Evolutionary conservation across 2,329 filamentous ascomycete species (phyloP), one percentile per base, ranked within the genome.

Genomic region (Cytospora schulzeri): DNA sequence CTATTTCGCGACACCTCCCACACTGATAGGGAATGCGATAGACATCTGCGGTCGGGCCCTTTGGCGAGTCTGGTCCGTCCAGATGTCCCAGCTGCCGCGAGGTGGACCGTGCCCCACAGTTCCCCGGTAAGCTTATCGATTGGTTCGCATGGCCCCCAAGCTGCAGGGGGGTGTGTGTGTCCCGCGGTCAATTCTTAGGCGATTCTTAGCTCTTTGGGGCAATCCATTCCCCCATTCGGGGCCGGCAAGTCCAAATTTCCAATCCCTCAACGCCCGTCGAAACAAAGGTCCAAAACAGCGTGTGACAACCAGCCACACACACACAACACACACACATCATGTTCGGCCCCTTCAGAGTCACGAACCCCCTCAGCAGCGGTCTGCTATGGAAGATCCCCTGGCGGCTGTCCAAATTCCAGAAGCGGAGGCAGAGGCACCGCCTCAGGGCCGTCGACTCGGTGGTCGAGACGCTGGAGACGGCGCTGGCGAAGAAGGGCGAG

Each of bases 351-450:
- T 92, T 96, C 81, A 91, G 90, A 80, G 83, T 90, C 71, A 93
- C 92, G 53, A 90, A 88, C 69, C 82, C 91, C 65, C 82, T 96
- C 28, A 89, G 87, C 63, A 86, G 91, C 68, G 93, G 93, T 78
- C 88, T 97, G 62, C 83, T 97, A 71, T 97, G 93, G 95, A 99
- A 99, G 87, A 93, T 91, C 72, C 95, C 95, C 71, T 99, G 93
- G 93, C 90, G 95, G 67, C 87, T 99, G 74, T 99, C 95, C 65
- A 84, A 87, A 70, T 92, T 92, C 76, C 93, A 97, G 79, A 98
- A 98, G 79, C 86, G 88, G 69, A 90, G 93, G 62, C 93, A 97
- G 73, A 88, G 93, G 69, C 84, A 89, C 76, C 90, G 93, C 55
- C 84, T 97, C 68, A 89, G 91, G 68, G 87, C 89, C 61, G 93